phyloP scores from a whole-genome alignment of 768 basidiomycete species.

The Leccinum aurantiacum region DNA sequence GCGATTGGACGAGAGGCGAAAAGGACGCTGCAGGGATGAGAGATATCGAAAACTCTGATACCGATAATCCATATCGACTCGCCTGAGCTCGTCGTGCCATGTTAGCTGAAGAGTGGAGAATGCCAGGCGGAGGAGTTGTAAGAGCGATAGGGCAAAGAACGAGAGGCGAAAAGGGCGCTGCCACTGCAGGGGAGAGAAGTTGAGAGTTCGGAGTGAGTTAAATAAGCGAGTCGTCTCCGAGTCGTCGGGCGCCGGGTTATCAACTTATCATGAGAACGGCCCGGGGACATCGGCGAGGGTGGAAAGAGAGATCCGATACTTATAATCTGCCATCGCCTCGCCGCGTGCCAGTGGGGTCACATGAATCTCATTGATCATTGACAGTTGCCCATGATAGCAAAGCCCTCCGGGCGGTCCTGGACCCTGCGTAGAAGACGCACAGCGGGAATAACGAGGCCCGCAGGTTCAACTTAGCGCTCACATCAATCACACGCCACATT shows the following conservation, averaged over 20 bases:
- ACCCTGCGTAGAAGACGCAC: too few species aligned
- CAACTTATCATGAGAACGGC: background rate
- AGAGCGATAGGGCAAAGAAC: background rate
- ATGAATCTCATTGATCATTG: too few species aligned
- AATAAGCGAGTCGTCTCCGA: background rate
- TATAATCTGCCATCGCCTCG: too few species aligned
- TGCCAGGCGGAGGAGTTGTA: background rate
- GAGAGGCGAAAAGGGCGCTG: background rate
- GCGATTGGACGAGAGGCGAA: background rate
- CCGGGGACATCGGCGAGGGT: too few species aligned
- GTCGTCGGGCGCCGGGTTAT: background rate
- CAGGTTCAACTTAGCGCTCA: background rate
- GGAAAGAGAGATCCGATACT: too few species aligned
- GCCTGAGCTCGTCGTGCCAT: background rate
- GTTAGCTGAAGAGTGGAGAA: background rate
- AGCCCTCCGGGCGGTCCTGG: too few species aligned
- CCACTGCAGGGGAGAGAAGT: background rate
- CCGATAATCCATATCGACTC: background rate
- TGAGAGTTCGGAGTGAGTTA: background rate
- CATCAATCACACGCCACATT: slow-evolving; percentile 15
- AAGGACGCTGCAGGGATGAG: background rate
- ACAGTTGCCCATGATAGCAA: too few species aligned
- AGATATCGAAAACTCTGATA: background rate
- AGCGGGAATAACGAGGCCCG: too few species aligned
- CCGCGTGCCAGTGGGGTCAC: too few species aligned